Base-by-base conservation (phyloP, 768 basidiomycete genomes). In the Imleria badia region DNA sequence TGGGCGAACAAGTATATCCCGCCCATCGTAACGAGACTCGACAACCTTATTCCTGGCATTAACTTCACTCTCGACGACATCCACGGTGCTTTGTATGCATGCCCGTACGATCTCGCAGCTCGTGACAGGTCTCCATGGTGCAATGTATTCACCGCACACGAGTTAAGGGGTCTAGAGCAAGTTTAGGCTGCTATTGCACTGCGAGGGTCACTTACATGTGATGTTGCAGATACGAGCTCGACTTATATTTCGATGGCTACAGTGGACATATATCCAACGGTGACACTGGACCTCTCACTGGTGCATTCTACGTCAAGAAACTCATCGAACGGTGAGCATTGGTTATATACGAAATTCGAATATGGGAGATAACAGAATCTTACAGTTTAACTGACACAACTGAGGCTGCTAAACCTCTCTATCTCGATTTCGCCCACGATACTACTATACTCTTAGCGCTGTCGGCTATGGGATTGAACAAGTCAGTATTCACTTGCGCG, bases 361-460 rank as follows among this genome's bases (percentile, higher is more conserved):
- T 5, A 38, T 1, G 13, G 12, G 36, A n/a, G 33, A 47, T 45
- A 26, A 42, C 22, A 0, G 11, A 14, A 8, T 3, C 6, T 13
- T 30, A 34, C 33, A 75, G 74, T n/a, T 66, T 75, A 45, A 66
- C 70, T 29, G 69, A 73, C 58, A 45, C 61, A 14, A 71, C 69
- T 3, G 68, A 60, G 20, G 52, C 67, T 45, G 68, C 68, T 14
- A 48, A 67, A 39, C 48, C 61, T 36, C 62, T 75, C 30, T 71
- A 73, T 62, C 69, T 78, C 15, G 77, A 78, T 53, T 76, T 78
- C 51, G 75, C 69, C 3, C 76, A 77, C 48, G 74, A 77, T 46
- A 63, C 64, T 11, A 73, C 64, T 20, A 72, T 78, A 43, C 68
- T 76, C 51, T 10, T 73, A 20, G 66, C 70, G n/a, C 56, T 78